Evolutionary conservation across 352 stramenopile species (phyloP).

Genomic region (Globisporangium echinulatum): DNA sequence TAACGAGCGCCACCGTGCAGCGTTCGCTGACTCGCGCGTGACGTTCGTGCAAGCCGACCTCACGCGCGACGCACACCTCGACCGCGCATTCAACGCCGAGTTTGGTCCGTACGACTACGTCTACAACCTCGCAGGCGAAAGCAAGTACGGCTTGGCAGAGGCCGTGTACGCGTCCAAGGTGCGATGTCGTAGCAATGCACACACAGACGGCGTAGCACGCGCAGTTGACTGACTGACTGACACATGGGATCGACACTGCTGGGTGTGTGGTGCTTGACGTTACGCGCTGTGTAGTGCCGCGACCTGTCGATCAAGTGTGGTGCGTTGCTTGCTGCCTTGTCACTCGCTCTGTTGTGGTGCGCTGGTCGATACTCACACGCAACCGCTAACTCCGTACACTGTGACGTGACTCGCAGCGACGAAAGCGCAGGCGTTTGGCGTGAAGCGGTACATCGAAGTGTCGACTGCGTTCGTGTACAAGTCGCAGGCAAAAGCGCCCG

Average conservation of each 20-base stretch:
- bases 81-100: conserved; percentile 68
- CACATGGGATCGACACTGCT: neutral
- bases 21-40: conserved; percentile 63
- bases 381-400: neutral
- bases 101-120: conserved; percentile 77
- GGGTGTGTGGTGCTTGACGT: neutral
- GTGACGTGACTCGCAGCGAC: conserved; percentile 21
- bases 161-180: conserved; percentile 77
- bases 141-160: conserved; percentile 72
- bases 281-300: conserved; percentile 33
- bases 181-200: neutral
- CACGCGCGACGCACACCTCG: conserved; percentile 70
- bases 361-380: neutral
- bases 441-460: conserved; percentile 82
- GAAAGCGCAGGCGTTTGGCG: conserved; percentile 53
- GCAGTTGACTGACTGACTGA: neutral
- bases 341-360: too few species aligned
- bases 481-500: conserved; percentile 66
- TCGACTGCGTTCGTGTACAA: conserved; percentile 88
- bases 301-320: conserved; percentile 81
- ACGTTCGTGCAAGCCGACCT: conserved; percentile 80
- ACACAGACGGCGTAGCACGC: neutral
- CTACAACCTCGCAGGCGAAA: conserved; percentile 82
- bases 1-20: conserved; percentile 51
- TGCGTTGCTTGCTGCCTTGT: conserved; percentile 17